A percentile compares a stretch with the other conserved stretches of the same genome.
Conservation (phyloP, 169 alveolate genomes). For the Plasmodium chabaudi region DNA sequence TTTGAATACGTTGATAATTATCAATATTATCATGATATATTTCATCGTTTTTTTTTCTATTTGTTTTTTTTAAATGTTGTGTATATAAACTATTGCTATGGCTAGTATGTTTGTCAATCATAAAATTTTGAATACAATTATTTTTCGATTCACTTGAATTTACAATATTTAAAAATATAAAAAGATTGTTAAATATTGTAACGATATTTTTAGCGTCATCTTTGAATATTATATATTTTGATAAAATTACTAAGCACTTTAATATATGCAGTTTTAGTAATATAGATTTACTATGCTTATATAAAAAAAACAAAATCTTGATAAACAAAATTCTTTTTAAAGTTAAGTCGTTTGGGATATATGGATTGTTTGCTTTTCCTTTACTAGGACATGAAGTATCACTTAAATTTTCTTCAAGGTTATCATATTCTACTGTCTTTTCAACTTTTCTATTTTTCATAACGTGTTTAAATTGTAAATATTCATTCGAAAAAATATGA, state of each 20-base stretch:
- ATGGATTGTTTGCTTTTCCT: background rate
- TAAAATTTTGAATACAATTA: too few relatives aligned
- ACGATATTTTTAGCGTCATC: conserved; percentile 27
- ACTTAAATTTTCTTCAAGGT: background rate
- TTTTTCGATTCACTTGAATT: background rate
- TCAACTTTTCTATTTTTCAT: conserved; percentile 3
- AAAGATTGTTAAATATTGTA: conserved; percentile 17
- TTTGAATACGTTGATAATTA: too few relatives aligned
- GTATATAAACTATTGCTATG: too few relatives aligned
- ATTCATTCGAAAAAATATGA: background rate
- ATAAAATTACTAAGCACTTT: conserved; percentile 16
- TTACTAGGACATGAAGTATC: background rate
- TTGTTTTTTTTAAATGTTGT: too few relatives aligned
- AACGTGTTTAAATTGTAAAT: conserved; percentile 5
- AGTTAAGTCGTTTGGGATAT: conserved; percentile 17
- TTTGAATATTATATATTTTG: conserved; percentile 17
- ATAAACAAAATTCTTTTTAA: conserved; percentile 33
- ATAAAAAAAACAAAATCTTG: conserved; percentile 42
- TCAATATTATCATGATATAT: too few relatives aligned
- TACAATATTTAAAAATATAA: conserved; percentile 3
- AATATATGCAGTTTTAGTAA: conserved; percentile 8
- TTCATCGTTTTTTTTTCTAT: too few relatives aligned
- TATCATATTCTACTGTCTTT: background rate
- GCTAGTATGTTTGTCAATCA: too few relatives aligned
- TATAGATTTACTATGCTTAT: conserved; percentile 9